A percentile compares a stretch with the other conserved stretches of the same genome.
These are phyloP conservation scores for Trapa bicornis DNA, from an alignment of 345 rosid species.

Conservation along the genomic window DNA sequence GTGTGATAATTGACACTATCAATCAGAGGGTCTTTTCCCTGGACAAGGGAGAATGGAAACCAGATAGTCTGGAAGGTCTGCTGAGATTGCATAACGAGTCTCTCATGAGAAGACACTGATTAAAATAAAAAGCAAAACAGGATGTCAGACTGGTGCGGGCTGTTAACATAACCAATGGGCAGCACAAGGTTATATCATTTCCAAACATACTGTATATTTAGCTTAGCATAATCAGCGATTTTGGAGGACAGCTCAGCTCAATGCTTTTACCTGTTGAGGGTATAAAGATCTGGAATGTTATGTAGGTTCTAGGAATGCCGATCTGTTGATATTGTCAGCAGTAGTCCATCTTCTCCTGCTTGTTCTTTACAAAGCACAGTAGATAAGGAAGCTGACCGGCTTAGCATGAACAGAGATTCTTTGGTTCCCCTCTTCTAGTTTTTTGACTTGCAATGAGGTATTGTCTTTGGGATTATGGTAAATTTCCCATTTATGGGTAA, in stretches of 20 bases:
- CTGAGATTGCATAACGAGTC: slow-evolving; percentile 60
- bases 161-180: neutral
- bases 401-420: no score
- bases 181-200: neutral
- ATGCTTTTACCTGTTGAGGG: no score
- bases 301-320: no score
- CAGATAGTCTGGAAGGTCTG: slow-evolving; percentile 56
- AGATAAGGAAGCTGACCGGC: no score
- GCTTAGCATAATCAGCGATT: neutral
- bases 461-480: neutral
- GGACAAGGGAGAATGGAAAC: slow-evolving; percentile 56
- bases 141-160: neutral
- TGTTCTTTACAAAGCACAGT: no score
- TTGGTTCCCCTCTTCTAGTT: neutral
- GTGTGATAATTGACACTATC: slow-evolving; percentile 52
- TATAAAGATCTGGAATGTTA: no score
- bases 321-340: no score
- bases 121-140: no score
- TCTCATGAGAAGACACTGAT: slow-evolving; percentile 34
- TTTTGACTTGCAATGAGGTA: neutral
- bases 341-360: no score
- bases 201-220: neutral
- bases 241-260: no score
- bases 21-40: slow-evolving; percentile 64
- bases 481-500: neutral